Evolutionary conservation across 768 basidiomycete species (phyloP), one percentile per base, ranked within the genome.

Genomic region (Rossbeevera mucosa): DNA sequence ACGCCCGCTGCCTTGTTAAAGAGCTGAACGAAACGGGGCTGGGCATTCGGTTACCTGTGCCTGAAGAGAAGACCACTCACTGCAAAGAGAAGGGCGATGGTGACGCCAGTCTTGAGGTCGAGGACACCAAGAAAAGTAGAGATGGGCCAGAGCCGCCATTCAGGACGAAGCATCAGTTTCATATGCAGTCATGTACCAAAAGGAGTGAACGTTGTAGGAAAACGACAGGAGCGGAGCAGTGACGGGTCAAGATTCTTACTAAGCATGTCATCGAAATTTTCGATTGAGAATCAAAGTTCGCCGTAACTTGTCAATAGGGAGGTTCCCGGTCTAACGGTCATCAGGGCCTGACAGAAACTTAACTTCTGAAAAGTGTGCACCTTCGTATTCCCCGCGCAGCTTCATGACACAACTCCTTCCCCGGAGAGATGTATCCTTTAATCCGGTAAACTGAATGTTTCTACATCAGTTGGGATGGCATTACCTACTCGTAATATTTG

Each of bases 1-100:
- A 97, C 82, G 47, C 96, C 95, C 18, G 96, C 94, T 46, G 94
- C 95, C 73, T 99, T 99, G 80, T 99, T 99, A 59, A 99, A 76
- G 48, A 93, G 72, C 89, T 90, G 62, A 22, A 7, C 11, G 9
- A 8, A 12, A 9, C 45, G n/a, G 59, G 33, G 51, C 44, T 61
- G 56, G 57, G 60, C 18, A 43, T 44, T 36, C 20, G 31, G 36
- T 47, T 47, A 29, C 14, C 26, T n/a, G 41, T 24, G 24, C n/a
- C 24, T 25, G 18, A 30, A 36, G 18, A 26, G 28, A 53, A 26
- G 16, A 44, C 22, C 38, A 78, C 89, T 57, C 58, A 96, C 90
- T 12, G 89, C 91, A 61, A 99, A 97, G 44, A 95, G 79, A 21
- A 96, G 77, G 53, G 88, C 85, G 51, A 98, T 78, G 44, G 81